Evolutionary conservation across 1,139 yeast species (phyloP).

Genomic region (Debaryomyces psychrophilus): DNA sequence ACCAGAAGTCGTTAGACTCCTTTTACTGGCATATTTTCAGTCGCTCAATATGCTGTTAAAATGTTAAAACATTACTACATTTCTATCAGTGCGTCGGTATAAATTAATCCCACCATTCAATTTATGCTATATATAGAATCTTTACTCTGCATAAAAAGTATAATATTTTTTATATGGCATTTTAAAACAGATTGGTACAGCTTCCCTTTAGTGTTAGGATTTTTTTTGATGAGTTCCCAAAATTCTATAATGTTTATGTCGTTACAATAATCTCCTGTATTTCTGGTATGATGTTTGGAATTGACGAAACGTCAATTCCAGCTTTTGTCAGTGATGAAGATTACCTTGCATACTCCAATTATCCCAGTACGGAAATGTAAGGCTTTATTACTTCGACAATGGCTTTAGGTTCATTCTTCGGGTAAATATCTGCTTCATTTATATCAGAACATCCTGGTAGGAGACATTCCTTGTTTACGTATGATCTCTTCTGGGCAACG

Average conservation of each 20-base stretch:
- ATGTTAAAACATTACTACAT: no score
- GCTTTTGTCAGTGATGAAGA: conserved; percentile 50
- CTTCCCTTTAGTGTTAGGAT: not conserved
- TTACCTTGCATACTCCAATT: conserved; percentile 26
- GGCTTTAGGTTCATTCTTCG: conserved; percentile 21
- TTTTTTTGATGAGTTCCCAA: conserved; percentile 39
- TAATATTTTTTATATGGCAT: no score
- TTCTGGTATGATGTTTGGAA: conserved; percentile 60
- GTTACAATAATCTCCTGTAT: conserved; percentile 48
- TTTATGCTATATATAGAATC: no score
- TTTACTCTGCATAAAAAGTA: no score
- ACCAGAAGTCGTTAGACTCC: no score
- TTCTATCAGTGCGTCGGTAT: no score
- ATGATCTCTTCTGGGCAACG: conserved; percentile 33
- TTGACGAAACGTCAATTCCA: conserved; percentile 64
- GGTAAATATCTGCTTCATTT: conserved; percentile 32
- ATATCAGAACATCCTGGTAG: conserved; percentile 41
- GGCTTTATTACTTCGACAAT: not conserved
- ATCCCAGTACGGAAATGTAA: not conserved
- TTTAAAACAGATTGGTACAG: not conserved
- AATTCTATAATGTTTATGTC: conserved; percentile 37
- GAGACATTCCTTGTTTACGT: conserved; percentile 31
- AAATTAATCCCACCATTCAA: no score
- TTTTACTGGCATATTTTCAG: no score
- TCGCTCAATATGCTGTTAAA: no score